Evolutionary conservation across 805 yeast genomes (phyloP), one percentile per base, ranked within the genome.

Genomic region (Pichia exigua): DNA sequence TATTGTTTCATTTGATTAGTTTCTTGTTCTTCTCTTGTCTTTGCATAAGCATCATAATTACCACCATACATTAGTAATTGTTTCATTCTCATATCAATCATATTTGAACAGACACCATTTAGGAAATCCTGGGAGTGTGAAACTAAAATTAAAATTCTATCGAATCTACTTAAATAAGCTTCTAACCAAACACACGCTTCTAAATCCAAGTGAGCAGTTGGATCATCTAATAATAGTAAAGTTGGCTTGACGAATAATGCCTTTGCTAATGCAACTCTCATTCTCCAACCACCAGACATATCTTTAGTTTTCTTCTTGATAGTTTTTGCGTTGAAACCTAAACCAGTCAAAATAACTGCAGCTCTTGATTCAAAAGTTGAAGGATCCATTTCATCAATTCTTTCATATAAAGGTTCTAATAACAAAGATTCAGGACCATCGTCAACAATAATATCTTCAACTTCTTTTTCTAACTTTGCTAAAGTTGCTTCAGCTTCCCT

Each of bases 251-350:
- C 98, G 77, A 94, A 94, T 62, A 94, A 78, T 30, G 99, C 99
- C 74, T 94, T 94, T 55, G 97, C 96, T 57, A 94, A 78, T 44
- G 99, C 98, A 56, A 94, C 99, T 76, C 99, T 89, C 99, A 94
- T 94, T 78, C 90, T 90, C 99, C 99, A 94, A 70, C 99, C 99
- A 81, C 99, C 99, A 67, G 97, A 89, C 99, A 94, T 94, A 68
- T 94, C 98, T 73, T 89, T 91, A 65, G 99, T 94, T 74, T 84
- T 85, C 80, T 94, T 94, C 68, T 79, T 77, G 65, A 94, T 92
- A 52, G 98, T 92, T 59, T 73, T 72, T 52, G 85, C 65, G 73
- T 87, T 87, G 83, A 94, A 94, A 65, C 99, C 99, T 70, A 94
- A 81, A 91, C 99, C 99, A 60, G 87, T 87, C 66, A 94, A 78